Percentiles rank a stretch among this genome's conserved stretches.
Conservation (phyloP, 805 yeast genomes). For the Lipomyces kockii region DNA sequence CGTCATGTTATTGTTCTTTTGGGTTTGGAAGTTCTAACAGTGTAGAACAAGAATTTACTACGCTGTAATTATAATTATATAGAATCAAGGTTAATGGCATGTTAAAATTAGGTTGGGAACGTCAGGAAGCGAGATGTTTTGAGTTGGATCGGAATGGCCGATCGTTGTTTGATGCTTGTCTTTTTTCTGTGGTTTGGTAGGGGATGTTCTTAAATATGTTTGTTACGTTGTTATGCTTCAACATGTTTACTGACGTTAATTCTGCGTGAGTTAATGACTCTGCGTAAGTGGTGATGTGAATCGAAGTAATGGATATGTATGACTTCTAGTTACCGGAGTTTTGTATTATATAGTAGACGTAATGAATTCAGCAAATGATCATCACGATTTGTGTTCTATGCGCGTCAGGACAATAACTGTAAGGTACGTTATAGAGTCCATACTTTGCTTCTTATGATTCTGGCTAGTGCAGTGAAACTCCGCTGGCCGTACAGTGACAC, state of each 20-base stretch:
- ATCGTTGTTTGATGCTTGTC: neutral
- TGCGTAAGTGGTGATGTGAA: neutral
- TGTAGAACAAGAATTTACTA: conserved; percentile 1
- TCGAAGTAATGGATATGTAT: neutral
- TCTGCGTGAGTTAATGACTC: neutral
- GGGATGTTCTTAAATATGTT: neutral
- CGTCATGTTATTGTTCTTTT: conserved; percentile 56
- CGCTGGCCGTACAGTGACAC: too few species aligned
- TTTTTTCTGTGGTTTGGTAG: neutral
- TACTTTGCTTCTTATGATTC: too few species aligned
- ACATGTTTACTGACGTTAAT: neutral
- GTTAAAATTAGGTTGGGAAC: neutral
- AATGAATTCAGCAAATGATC: neutral
- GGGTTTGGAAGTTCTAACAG: conserved; percentile 51
- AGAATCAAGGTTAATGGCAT: neutral
- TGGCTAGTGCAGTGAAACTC: too few species aligned
- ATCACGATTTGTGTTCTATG: neutral
- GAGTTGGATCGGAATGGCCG: neutral
- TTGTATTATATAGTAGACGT: neutral
- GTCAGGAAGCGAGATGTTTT: neutral
- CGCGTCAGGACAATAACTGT: neutral
- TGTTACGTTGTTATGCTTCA: neutral
- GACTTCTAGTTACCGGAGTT: neutral
- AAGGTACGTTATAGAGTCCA: too few species aligned
- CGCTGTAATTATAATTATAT: neutral